A percentile compares a stretch with the other conserved stretches of the same genome.
phyloP scores from a whole-genome alignment of 805 yeast genomes.

The Kazachstania psychrophila region DNA sequence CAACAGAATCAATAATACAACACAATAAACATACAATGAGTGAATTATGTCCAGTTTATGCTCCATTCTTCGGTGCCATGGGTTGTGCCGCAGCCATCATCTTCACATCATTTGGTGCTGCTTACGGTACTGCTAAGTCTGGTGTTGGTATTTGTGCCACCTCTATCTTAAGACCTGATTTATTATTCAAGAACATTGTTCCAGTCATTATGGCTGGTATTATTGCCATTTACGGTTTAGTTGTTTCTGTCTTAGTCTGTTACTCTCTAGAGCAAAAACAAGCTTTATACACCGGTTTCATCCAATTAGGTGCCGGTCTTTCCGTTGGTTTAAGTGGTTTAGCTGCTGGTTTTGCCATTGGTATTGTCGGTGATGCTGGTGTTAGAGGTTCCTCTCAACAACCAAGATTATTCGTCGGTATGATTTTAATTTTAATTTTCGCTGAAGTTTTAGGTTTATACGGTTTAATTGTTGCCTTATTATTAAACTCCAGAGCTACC shows the following conservation, averaged over 20 bases:
- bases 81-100: slow-evolving; percentile 99
- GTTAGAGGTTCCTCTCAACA: slow-evolving; percentile 98
- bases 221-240: slow-evolving; percentile 96
- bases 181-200: slow-evolving; percentile 83
- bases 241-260: slow-evolving; percentile 89
- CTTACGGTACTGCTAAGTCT: slow-evolving; percentile 97
- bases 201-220: slow-evolving; percentile 99
- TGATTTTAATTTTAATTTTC: slow-evolving; percentile 96
- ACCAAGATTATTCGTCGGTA: slow-evolving; percentile 96
- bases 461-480: slow-evolving; percentile 95
- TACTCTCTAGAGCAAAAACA: slow-evolving; percentile 82
- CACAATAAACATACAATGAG: slow-evolving; percentile 22
- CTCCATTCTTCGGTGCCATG: slow-evolving; percentile 97
- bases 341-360: slow-evolving; percentile 98
- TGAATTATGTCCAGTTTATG: slow-evolving; percentile 36
- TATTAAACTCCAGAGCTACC: slow-evolving; percentile 95
- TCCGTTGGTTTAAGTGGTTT: slow-evolving; percentile 95
- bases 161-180: slow-evolving; percentile 93
- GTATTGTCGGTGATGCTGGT: slow-evolving; percentile 99
- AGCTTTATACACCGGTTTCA: slow-evolving; percentile 93
- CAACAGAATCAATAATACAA: no score
- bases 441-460: slow-evolving; percentile 98
- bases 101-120: slow-evolving; percentile 98
- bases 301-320: slow-evolving; percentile 96
- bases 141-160: slow-evolving; percentile 99